These are phyloP conservation scores for Trametes polyzona DNA, from an alignment of 1,284 basidiomycete species.

Conservation along the genomic window DNA sequence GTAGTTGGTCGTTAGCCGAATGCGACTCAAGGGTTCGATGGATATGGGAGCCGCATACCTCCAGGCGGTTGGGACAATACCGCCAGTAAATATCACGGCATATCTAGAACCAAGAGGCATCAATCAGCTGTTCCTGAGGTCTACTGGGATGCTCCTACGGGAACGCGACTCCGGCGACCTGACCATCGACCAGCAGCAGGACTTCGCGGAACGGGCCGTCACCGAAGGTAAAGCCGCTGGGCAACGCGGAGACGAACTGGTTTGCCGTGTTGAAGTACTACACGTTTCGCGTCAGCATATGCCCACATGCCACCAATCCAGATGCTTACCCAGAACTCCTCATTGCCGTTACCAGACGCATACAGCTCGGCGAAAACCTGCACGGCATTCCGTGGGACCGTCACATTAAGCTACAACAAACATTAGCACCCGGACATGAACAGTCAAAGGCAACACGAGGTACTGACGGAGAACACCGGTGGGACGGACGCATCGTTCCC, in stretches of 20 bases:
- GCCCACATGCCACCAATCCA: neutral
- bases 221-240: slow-evolving; percentile 53
- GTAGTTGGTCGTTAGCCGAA: neutral
- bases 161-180: slow-evolving; percentile 74
- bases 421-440: neutral
- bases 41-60: slow-evolving; percentile 44
- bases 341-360: slow-evolving; percentile 72
- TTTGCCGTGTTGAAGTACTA: slow-evolving; percentile 77
- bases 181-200: slow-evolving; percentile 74
- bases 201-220: slow-evolving; percentile 82
- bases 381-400: slow-evolving; percentile 68
- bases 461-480: slow-evolving; percentile 71
- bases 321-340: slow-evolving; percentile 74
- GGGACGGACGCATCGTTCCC: slow-evolving; percentile 76
- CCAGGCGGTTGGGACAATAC: slow-evolving; percentile 75
- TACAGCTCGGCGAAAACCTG: slow-evolving; percentile 72
- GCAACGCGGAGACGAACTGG: slow-evolving; percentile 58
- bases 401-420: slow-evolving; percentile 58
- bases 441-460: slow-evolving; percentile 20
- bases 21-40: neutral
- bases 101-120: slow-evolving; percentile 37
- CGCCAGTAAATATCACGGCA: slow-evolving; percentile 82
- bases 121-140: too few species aligned
- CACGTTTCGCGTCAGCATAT: neutral
- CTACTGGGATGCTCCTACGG: too few species aligned